Conservation (phyloP, 2,329 filamentous ascomycete genomes). For the Chrysoporthe austroafricana region DNA sequence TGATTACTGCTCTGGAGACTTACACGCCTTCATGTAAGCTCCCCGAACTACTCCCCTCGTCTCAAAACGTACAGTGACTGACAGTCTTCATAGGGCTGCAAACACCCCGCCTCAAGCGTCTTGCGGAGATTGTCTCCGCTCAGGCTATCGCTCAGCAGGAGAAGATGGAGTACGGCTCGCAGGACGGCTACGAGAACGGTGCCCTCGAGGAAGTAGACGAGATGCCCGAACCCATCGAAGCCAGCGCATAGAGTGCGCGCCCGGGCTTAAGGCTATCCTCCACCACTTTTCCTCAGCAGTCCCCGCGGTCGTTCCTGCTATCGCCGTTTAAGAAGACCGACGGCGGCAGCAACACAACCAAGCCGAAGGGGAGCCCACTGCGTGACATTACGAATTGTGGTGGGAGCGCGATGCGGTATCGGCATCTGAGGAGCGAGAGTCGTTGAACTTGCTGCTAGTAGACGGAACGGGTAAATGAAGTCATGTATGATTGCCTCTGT, state of each 20-base stretch:
- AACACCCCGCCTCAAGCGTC: slow-evolving; percentile 90
- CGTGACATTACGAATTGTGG: slow-evolving; percentile 32
- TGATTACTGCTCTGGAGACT: slow-evolving; percentile 94
- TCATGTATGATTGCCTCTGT: slow-evolving; percentile 26
- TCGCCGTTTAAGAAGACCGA: slow-evolving; percentile 30
- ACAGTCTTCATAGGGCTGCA: slow-evolving; percentile 71
- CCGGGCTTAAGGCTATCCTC: slow-evolving; percentile 29
- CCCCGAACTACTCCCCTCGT: not conserved
- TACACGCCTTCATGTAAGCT: slow-evolving; percentile 94
- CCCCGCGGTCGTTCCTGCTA: slow-evolving; percentile 36
- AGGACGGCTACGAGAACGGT: slow-evolving; percentile 52
- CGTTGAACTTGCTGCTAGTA: slow-evolving; percentile 9
- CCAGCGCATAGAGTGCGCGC: slow-evolving; percentile 41
- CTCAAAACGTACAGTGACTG: slow-evolving; percentile 11
- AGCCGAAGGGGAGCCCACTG: slow-evolving; percentile 23
- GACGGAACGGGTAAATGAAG: slow-evolving; percentile 24
- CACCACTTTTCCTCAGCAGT: slow-evolving; percentile 29
- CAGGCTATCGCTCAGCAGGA: slow-evolving; percentile 97
- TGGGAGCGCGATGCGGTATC: slow-evolving; percentile 25
- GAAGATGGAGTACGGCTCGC: slow-evolving; percentile 68
- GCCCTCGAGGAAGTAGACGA: slow-evolving; percentile 58
- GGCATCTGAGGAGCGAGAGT: slow-evolving; percentile 21
- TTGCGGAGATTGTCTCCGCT: slow-evolving; percentile 97
- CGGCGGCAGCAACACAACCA: slow-evolving; percentile 11
- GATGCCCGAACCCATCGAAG: slow-evolving; percentile 42